Base-by-base conservation (phyloP, 1,284 basidiomycete genomes). In the Neotropicomus parvogracilis region DNA sequence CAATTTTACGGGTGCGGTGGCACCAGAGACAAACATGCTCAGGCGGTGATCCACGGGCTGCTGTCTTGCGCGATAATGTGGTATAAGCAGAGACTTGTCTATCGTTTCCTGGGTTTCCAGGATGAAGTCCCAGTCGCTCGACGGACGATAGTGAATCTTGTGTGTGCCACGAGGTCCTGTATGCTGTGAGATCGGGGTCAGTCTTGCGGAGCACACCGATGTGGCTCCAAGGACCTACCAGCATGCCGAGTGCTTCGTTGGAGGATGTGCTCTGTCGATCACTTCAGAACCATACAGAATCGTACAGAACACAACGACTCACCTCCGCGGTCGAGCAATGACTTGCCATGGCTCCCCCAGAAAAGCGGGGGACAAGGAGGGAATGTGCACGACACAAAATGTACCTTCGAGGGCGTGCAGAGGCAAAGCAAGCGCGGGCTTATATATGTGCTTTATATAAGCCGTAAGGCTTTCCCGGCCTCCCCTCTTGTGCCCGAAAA, bases 21-120 rank as follows among this genome's bases (percentile, higher is more conserved):
- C 70, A 50, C 73, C 76, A 38, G 73, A 72, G 49, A 87, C 63
- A 59, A 78, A 79, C 79, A 88, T 84, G 58, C 74, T 74, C 69
- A 88, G 72, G 31, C 83, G 80, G 63, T 87, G 79, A 40, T 80
- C 75, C 31, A 82, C 65, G 0, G 85, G 85, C 56, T 88, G 85
- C 54, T 79, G 71, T 33, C 79, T 76, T 16, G 85, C 84, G 35
- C 85, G 83, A 59, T 86, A 87, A 59, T 88, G 85, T 3, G 85
- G 85, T 46, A 88, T 72, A 24, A 79, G 75, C 43, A 88, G 76
- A 19, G 80, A 79, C 48, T 85, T 61, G 59, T 88, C 82, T 53
- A 87, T 70, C 12, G 80, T 66, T 35, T 70, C 64, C 50, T 71
- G 65, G 8, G 72, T 72, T 54, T 83, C 78, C 48, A 83, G 65